Evolutionary conservation across 495 filamentous ascomycete genomes (phyloP), one percentile per base, ranked within the genome.

Genomic region (Aspergillus indologenus): DNA sequence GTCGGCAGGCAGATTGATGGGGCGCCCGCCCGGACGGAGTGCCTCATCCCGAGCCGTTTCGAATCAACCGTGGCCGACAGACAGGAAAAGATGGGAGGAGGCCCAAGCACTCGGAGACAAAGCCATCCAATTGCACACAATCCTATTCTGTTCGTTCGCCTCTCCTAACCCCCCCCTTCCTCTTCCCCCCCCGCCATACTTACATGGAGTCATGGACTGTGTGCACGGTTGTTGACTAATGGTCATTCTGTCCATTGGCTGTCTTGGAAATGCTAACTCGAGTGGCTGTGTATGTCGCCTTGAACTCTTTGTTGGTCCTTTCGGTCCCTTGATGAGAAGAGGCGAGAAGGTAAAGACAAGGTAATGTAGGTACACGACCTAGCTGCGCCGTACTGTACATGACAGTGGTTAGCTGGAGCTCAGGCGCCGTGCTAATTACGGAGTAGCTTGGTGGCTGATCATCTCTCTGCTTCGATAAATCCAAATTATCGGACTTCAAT

Each of bases 1-100:
- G 60, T 62, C 56, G 56, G 21, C 61, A 52, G 50, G 56, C 54
- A 53, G 59, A 53, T 45, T 17, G 34, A 40, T 14, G 12, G 12
- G 31, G n/a, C 29, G 45, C 45, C 9, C 18, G 53, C 23, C 43
- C 29, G 29, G 47, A 31, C 24, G 24, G 24, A 29, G 1, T 45
- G 22, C 43, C 12, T 31, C 18, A 54, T 45, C 43, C 21, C 53
- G 31, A 34, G 50, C 26, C 31, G 50, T 53, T 53, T 53, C 31
- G 45, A 48, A 53, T 53, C 31, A 56, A 15, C 34, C 5, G 34
- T 40, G 34, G 34, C 34, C 34, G 34, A 40, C 34, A 11, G 34
- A 40, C 34, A 8, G 12, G 34, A 40, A 8, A 11, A 15, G 34
- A 40, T 11, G 34, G 5, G 34, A 40, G 12, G 48, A 50, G 47